Base-by-base conservation (phyloP, 805 yeast species). In the Torulaspora microellipsoides region DNA sequence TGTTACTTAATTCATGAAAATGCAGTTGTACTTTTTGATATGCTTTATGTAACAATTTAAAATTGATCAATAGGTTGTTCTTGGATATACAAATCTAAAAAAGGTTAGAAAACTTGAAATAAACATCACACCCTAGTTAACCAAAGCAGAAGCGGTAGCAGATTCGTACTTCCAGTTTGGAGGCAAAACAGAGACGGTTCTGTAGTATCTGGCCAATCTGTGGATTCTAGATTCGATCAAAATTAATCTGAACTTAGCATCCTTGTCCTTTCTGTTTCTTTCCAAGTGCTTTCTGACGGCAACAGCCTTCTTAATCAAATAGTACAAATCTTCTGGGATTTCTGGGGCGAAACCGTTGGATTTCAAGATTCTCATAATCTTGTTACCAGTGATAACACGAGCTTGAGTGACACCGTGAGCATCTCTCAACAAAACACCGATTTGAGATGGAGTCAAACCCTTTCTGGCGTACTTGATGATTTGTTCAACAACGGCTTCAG, bases 151-250 rank as follows among this genome's bases (percentile, higher is more conserved):
- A 71, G 99, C 99, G 71, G 99, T 93, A 72, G 99, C 96, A 64
- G 99, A 91, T 82, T 93, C 99, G 95, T 86, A 93, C 81, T 93
- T 93, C 99, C 99, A 93, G 93, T 85, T 90, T 73, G 99, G 98
- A 67, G 99, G 99, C 71, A 93, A 84, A 68, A 93, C 98, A 70
- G 95, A 80, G 67, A 88, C 96, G 67, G 96, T 87, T 88, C 96
- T 91, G 96, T 93, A 93, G 95, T 93, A 93, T 81, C 99, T 87
- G 65, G 99, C 96, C 73, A 93, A 86, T 85, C 99, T 91, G 95
- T 93, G 99, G 81, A 93, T 93, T 89, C 99, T 90, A 60, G 98
- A 91, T 81, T 93, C 99, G 75, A 93, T 90, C 76, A 93, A 85
- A 93, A 93, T 93, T 71, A 93, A 88, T 85, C 99, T 88, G 95